These are phyloP conservation scores for Liriodendron chinense DNA, from an alignment of 164 flowering plant genomes.

Conservation along the genomic window DNA sequence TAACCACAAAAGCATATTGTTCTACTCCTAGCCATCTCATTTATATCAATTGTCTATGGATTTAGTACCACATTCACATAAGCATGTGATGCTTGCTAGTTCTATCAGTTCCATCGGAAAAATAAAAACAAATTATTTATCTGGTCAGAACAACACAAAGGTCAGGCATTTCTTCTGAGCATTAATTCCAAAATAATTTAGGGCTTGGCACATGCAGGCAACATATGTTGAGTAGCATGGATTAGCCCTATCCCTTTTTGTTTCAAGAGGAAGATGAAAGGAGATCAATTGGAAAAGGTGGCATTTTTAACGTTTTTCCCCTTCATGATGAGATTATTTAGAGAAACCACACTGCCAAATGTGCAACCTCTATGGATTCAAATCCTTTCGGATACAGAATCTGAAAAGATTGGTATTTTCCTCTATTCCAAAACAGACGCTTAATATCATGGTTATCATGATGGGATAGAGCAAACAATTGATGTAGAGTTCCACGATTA, in stretches of 20 bases:
- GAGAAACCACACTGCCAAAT: neutral
- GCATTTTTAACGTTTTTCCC: neutral
- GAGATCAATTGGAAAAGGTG: neutral
- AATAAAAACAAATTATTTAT: neutral
- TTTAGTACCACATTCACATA: no score
- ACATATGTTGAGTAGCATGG: neutral
- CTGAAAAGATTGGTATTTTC: neutral
- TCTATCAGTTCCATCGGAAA: no score
- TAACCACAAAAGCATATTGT: no score
- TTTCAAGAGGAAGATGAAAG: neutral
- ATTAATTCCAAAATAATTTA: no score
- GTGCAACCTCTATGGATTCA: neutral
- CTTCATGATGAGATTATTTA: neutral
- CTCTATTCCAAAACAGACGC: neutral
- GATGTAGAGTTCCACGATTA: conserved; percentile 18
- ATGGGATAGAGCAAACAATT: neutral
- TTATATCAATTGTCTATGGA: no score
- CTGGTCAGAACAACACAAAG: neutral
- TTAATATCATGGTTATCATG: neutral
- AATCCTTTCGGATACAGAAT: neutral
- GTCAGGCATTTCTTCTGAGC: no score
- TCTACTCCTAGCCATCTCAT: no score
- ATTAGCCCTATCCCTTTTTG: neutral
- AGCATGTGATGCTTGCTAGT: no score
- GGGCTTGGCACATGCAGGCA: neutral